phyloP scores from a whole-genome alignment of 2,329 filamentous ascomycete genomes.

The Nectriaceae sp. region DNA sequence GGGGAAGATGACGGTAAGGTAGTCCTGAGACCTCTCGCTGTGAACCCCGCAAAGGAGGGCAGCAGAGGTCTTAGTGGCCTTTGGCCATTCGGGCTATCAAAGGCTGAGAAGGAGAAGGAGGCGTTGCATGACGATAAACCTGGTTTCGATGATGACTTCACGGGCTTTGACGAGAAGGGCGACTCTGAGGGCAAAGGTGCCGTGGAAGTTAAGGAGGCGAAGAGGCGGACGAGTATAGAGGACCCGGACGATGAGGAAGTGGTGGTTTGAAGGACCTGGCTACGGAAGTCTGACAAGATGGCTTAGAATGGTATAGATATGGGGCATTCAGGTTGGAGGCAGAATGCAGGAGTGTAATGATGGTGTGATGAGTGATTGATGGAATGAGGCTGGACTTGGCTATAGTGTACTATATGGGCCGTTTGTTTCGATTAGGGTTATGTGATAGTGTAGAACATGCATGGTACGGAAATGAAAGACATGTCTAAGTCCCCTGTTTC shows the following conservation, averaged over 20 bases:
- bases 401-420: not conserved
- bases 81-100: constrained; percentile 57
- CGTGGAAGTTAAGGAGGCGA: constrained; percentile 55
- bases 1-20: constrained; percentile 40
- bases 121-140: not conserved
- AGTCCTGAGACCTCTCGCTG: constrained; percentile 56
- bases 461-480: no score
- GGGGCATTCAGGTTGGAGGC: constrained; percentile 5
- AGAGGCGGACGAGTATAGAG: constrained; percentile 58
- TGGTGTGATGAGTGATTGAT: not conserved
- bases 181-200: constrained; percentile 39
- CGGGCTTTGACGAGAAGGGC: constrained; percentile 12
- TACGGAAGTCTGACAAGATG: constrained; percentile 9
- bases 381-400: not conserved
- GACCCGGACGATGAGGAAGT: constrained; percentile 58
- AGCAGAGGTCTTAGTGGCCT: constrained; percentile 51
- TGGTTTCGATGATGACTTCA: constrained; percentile 10
- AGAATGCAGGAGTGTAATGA: not conserved
- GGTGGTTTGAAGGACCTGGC: constrained; percentile 33
- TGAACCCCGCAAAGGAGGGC: constrained; percentile 50
- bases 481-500: no score
- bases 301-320: constrained; percentile 9
- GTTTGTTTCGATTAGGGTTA: not conserved
- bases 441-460: not conserved
- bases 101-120: constrained; percentile 35